Evolutionary conservation across 164 flowering plant genomes (phyloP).

Genomic region (Magnolia changhungtana): DNA sequence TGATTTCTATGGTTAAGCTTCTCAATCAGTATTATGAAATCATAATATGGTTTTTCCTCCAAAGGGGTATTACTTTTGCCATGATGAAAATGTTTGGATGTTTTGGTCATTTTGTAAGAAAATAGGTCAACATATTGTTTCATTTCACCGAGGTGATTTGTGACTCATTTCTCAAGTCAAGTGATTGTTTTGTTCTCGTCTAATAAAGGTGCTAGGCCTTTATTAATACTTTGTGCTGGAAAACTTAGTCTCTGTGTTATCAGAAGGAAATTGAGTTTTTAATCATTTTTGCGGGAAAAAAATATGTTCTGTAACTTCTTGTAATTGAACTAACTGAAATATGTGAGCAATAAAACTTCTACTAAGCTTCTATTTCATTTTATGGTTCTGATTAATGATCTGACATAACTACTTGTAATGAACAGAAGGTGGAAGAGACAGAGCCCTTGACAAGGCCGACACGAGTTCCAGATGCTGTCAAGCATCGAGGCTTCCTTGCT

Average conservation of each 20-base stretch:
- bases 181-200: background rate
- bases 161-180: background rate
- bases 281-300: too few species aligned
- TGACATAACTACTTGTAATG: conserved; percentile 12
- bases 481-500: conserved; percentile 83
- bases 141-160: background rate
- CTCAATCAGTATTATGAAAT: background rate
- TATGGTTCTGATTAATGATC: conserved; percentile 1
- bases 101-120: background rate
- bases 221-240: too few species aligned
- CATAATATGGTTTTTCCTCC: background rate
- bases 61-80: background rate
- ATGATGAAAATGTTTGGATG: background rate
- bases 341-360: too few species aligned
- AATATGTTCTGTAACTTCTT: too few species aligned
- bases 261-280: too few species aligned
- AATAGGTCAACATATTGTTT: background rate
- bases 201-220: too few species aligned
- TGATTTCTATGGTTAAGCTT: background rate
- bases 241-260: too few species aligned
- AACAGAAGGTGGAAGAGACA: conserved; percentile 37
- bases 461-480: conserved; percentile 65
- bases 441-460: conserved; percentile 51
- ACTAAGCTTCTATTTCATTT: too few species aligned
- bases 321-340: too few species aligned